Conservation (phyloP, 2,329 filamentous ascomycete species). For the Shiraia bambusicola region DNA sequence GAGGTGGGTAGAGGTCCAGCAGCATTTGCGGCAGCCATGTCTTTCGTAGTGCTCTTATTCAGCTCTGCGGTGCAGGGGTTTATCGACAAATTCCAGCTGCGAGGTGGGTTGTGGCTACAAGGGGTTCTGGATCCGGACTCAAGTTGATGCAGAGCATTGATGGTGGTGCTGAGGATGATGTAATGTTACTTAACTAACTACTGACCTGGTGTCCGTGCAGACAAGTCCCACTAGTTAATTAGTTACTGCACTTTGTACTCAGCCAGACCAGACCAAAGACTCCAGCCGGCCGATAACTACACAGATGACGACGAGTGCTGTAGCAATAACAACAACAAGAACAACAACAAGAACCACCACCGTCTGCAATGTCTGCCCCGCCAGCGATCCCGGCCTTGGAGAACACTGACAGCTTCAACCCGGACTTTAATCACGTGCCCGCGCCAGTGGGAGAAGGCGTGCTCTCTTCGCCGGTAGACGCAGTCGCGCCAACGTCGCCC, state of each 20-base stretch:
- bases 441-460: slow-evolving; percentile 21
- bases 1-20: slow-evolving; percentile 43
- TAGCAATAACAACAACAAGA: slow-evolving; percentile 2
- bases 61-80: too few species aligned
- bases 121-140: background rate
- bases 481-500: slow-evolving; percentile 14
- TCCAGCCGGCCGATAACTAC: background rate
- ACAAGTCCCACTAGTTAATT: slow-evolving; percentile 1
- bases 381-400: slow-evolving; percentile 39
- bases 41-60: too few species aligned
- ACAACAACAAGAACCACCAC: background rate
- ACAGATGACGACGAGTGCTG: slow-evolving; percentile 4
- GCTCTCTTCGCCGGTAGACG: slow-evolving; percentile 23
- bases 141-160: background rate
- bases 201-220: slow-evolving; percentile 6
- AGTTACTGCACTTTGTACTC: background rate
- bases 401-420: slow-evolving; percentile 35
- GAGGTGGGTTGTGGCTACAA: background rate
- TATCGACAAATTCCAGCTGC: too few species aligned
- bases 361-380: slow-evolving; percentile 32
- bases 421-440: slow-evolving; percentile 27
- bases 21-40: slow-evolving; percentile 9
- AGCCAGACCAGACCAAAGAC: background rate
- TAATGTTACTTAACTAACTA: too few species aligned
- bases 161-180: background rate